Percentiles rank a stretch among this genome's conserved stretches.
phyloP scores from a whole-genome alignment of 2,329 filamentous ascomycete species.

The Stagonosporopsis rhizophila region DNA sequence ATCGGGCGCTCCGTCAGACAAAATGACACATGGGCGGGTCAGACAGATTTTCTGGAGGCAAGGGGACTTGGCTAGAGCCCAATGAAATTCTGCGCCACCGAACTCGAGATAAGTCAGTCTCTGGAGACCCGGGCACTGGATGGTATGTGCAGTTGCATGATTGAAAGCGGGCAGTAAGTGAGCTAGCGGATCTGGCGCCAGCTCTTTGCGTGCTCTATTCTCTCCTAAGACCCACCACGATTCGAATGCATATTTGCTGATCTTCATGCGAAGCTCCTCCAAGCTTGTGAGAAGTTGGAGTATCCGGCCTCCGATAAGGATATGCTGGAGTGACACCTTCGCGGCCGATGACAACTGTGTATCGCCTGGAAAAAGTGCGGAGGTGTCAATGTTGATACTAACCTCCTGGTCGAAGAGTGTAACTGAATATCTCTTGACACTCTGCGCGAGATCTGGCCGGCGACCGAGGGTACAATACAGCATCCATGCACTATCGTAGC shows the following conservation, averaged over 20 bases:
- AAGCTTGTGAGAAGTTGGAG: not conserved
- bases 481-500: not conserved
- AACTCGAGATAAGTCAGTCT: not conserved
- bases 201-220: not conserved
- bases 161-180: not conserved
- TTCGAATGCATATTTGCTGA: not conserved
- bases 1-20: not conserved
- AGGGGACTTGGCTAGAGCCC: not conserved
- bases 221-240: not conserved
- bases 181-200: not conserved
- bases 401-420: not conserved
- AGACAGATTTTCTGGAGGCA: not conserved
- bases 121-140: not conserved
- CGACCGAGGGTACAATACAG: not conserved
- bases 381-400: not conserved
- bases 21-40: not conserved
- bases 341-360: not conserved
- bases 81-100: not conserved
- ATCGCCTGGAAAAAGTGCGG: not conserved
- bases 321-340: not conserved
- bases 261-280: not conserved
- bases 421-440: not conserved
- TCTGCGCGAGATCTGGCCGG: not conserved
- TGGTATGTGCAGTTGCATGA: not conserved
- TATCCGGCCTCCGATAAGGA: not conserved